Percentiles rank a stretch among this genome's conserved stretches.
These are phyloP conservation scores for Candida ficus DNA, from an alignment of 805 yeast species.

Conservation along the genomic window DNA sequence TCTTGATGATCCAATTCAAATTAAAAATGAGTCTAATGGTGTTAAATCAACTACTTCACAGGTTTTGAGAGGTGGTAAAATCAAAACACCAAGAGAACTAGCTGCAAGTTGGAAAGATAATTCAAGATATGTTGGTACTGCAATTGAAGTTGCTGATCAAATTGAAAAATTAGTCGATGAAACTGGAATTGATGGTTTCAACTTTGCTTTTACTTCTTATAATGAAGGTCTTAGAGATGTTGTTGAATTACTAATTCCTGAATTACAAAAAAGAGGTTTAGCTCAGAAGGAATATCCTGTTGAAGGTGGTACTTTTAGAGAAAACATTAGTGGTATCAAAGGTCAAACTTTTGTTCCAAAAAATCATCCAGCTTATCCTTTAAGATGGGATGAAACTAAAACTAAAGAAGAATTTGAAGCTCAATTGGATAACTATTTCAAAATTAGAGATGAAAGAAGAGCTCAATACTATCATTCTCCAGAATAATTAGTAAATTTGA, in stretches of 20 bases:
- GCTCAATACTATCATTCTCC: too few relatives aligned
- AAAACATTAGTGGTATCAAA: conserved; percentile 22
- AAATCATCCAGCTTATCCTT: neutral
- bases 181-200: conserved; percentile 39
- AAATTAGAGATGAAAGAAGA: too few relatives aligned
- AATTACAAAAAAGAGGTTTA: conserved; percentile 31
- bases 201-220: conserved; percentile 32
- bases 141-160: conserved; percentile 35
- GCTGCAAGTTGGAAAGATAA: neutral
- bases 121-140: conserved; percentile 26
- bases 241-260: conserved; percentile 34
- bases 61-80: neutral
- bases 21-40: conserved; percentile 13
- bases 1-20: conserved; percentile 35
- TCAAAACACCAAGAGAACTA: neutral
- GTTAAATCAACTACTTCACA: neutral
- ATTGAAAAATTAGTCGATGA: conserved; percentile 35
- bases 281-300: conserved; percentile 27
- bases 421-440: too few relatives aligned
- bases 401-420: neutral
- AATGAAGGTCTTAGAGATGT: conserved; percentile 37
- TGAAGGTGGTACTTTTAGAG: conserved; percentile 33
- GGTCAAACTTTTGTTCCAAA: conserved; percentile 21
- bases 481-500: too few relatives aligned
- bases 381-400: neutral